Percentiles rank a stretch among this genome's conserved stretches.
Conservation (phyloP, 1,284 basidiomycete genomes). For the Neolentinus lepideus region DNA sequence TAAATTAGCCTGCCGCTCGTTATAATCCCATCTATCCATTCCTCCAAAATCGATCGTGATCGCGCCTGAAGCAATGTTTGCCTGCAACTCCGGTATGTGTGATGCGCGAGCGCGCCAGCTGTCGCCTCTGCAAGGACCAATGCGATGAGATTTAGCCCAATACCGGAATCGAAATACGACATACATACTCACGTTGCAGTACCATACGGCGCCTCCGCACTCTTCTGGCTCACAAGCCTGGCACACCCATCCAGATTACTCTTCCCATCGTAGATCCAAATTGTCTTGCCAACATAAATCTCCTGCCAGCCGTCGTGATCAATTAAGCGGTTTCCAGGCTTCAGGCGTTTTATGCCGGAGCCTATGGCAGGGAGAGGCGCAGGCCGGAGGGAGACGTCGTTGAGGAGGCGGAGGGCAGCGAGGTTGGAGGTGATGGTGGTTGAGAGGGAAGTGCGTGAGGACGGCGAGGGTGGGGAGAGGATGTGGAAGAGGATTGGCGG, state of each 20-base stretch:
- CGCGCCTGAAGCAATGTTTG: slow-evolving; percentile 51
- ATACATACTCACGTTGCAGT: slow-evolving; percentile 62
- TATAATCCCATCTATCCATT: slow-evolving; percentile 62
- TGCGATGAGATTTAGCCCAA: neutral
- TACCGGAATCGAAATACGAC: neutral
- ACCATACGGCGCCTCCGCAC: slow-evolving; percentile 52
- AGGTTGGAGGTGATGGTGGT: slow-evolving; percentile 55
- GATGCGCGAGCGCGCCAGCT: slow-evolving; percentile 69
- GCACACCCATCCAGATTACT: slow-evolving; percentile 62
- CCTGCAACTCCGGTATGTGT: slow-evolving; percentile 67
- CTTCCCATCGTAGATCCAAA: slow-evolving; percentile 69
- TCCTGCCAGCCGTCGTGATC: slow-evolving; percentile 64
- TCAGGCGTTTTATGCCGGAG: slow-evolving; percentile 33
- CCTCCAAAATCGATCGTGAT: slow-evolving; percentile 73
- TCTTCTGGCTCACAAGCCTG: slow-evolving; percentile 46
- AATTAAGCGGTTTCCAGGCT: slow-evolving; percentile 49
- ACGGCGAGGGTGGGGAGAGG: slow-evolving; percentile 34
- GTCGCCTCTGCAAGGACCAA: slow-evolving; percentile 44
- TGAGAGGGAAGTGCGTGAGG: slow-evolving; percentile 49
- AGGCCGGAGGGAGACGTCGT: slow-evolving; percentile 54
- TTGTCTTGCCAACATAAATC: slow-evolving; percentile 55
- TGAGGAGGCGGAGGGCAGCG: slow-evolving; percentile 56
- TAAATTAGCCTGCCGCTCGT: slow-evolving; percentile 55
- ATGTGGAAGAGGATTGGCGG: slow-evolving; percentile 41
- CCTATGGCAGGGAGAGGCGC: slow-evolving; percentile 34